phyloP scores from a whole-genome alignment of 768 basidiomycete genomes.

The Kwoniella sp. region DNA sequence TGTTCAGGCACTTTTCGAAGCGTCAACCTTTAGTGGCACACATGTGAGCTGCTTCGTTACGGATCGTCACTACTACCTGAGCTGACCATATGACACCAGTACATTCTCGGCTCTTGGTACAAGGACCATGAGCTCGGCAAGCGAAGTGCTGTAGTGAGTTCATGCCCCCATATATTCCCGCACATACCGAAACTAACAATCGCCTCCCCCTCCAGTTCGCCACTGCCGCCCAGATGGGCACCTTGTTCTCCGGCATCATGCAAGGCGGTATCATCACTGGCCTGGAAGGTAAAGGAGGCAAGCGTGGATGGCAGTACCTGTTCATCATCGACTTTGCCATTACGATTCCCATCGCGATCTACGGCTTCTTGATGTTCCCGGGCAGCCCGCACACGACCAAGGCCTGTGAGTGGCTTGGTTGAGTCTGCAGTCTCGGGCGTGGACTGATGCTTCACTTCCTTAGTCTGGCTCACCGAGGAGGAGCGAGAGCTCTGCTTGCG shows the following conservation, averaged over 20 bases:
- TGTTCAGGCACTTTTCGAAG: constrained; percentile 67
- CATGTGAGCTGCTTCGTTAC: constrained; percentile 55
- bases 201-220: constrained; percentile 52
- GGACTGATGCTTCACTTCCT: constrained; percentile 18
- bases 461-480: constrained; percentile 61
- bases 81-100: constrained; percentile 53
- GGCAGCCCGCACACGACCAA: constrained; percentile 62
- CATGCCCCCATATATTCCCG: too few relatives aligned
- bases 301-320: constrained; percentile 26
- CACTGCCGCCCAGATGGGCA: constrained; percentile 28
- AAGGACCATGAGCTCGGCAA: constrained; percentile 65
- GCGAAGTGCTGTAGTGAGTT: constrained; percentile 58
- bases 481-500: constrained; percentile 29
- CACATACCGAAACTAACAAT: background rate
- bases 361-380: constrained; percentile 69
- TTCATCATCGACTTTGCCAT: constrained; percentile 27
- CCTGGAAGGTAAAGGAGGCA: constrained; percentile 24
- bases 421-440: background rate
- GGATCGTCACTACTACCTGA: constrained; percentile 31
- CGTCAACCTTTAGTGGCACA: constrained; percentile 71
- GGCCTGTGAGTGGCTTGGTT: constrained; percentile 8
- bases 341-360: constrained; percentile 61
- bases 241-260: constrained; percentile 38
- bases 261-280: constrained; percentile 31
- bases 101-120: constrained; percentile 73